phyloP scores from a whole-genome alignment of 331 rosid genomes.

The Stylosanthes scabra region DNA sequence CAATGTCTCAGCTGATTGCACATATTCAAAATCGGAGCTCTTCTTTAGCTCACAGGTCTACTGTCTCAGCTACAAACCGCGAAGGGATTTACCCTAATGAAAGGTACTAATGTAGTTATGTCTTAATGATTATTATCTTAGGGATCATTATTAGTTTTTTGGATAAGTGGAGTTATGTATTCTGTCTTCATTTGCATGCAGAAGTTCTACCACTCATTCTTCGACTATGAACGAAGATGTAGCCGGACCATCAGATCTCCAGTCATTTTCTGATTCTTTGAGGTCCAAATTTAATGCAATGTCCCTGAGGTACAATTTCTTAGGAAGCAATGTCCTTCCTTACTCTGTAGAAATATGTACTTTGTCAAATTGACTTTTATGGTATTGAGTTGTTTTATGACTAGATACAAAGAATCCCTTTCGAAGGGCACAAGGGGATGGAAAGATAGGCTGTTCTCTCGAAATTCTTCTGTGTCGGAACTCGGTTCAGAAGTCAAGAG shows the following conservation, averaged over 20 bases:
- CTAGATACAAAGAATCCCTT: conserved; percentile 76
- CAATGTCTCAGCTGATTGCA: conserved; percentile 51
- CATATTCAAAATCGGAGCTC: conserved; percentile 48
- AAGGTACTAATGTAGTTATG: conserved; percentile 48
- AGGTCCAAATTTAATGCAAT: conserved; percentile 66
- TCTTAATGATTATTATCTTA: conserved; percentile 14
- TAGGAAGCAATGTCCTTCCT: neutral
- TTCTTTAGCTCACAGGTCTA: conserved; percentile 55
- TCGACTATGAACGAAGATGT: conserved; percentile 50
- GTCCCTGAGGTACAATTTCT: conserved; percentile 68
- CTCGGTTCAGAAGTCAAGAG: conserved; percentile 69
- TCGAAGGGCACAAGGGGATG: conserved; percentile 85
- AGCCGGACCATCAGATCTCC: conserved; percentile 85
- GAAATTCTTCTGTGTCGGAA: conserved; percentile 66
- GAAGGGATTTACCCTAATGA: conserved; percentile 51
- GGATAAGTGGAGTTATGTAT: conserved; percentile 1
- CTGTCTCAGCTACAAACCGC: conserved; percentile 41
- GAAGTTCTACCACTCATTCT: conserved; percentile 57
- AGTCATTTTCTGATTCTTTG: conserved; percentile 81
- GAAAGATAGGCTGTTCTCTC: conserved; percentile 86
- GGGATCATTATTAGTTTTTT: neutral
- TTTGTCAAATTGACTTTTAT: conserved; percentile 12
- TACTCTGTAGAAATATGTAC: neutral
- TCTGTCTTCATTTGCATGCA: conserved; percentile 33
- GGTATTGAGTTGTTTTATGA: conserved; percentile 24